These are phyloP conservation scores for Macroventuria anomochaeta DNA, from an alignment of 2,329 filamentous ascomycete species.

Conservation along the genomic window DNA sequence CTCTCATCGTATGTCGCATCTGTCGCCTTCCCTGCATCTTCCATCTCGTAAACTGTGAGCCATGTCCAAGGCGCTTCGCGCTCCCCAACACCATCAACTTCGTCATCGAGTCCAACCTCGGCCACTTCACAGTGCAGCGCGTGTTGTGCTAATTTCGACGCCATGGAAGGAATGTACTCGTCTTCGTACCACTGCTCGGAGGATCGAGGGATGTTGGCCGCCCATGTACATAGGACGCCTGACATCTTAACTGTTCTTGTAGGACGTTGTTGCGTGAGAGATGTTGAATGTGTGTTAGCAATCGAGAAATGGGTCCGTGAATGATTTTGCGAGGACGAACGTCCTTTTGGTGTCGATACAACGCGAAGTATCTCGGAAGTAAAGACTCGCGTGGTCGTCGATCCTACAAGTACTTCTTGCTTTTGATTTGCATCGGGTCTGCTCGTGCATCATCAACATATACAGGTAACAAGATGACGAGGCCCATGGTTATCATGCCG, in stretches of 20 bases:
- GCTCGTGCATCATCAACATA: background rate
- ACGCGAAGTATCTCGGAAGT: background rate
- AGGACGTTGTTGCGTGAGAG: background rate
- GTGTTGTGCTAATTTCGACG: conserved; percentile 9
- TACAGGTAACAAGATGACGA: conserved; percentile 5
- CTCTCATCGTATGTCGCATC: background rate
- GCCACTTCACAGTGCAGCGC: conserved; percentile 19
- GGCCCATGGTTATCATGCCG: conserved; percentile 3
- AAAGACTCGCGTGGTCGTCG: background rate
- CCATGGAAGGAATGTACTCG: conserved; percentile 18
- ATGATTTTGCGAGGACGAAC: background rate
- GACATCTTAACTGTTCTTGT: conserved; percentile 16
- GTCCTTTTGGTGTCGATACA: background rate
- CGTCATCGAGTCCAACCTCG: conserved; percentile 5
- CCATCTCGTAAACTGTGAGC: conserved; percentile 20
- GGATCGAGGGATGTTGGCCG: conserved; percentile 21
- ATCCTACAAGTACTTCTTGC: conserved; percentile 6
- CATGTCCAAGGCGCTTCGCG: conserved; percentile 19
- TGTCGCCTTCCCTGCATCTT: background rate
- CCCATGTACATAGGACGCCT: conserved; percentile 29
- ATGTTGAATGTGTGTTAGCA: background rate
- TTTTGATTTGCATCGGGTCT: conserved; percentile 9
- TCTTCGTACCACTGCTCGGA: conserved; percentile 25
- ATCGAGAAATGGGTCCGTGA: background rate
- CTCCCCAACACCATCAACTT: conserved; percentile 10